Percentiles rank a stretch among this genome's conserved stretches.
Conservation (phyloP, 2,329 filamentous ascomycete species). For the Colletotrichum musae region DNA sequence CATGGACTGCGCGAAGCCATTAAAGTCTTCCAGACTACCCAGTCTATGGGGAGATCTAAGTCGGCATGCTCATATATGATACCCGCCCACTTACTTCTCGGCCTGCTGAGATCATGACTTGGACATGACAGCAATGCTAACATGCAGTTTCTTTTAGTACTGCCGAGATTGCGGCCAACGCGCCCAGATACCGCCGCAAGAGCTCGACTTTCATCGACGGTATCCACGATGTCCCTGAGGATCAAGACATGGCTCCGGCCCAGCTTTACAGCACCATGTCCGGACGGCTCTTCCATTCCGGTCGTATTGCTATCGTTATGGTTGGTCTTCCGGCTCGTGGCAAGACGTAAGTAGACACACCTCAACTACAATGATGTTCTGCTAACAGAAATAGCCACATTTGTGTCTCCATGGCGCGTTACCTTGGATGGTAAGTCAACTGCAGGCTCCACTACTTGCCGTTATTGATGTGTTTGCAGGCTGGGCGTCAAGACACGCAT, state of each 20-base stretch:
- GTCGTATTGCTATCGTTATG: slow-evolving; percentile 96
- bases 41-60: too few species aligned
- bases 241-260: slow-evolving; percentile 87
- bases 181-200: slow-evolving; percentile 89
- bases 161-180: slow-evolving; percentile 91
- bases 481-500: slow-evolving; percentile 98
- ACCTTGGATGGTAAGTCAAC: slow-evolving; percentile 82
- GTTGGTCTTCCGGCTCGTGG: slow-evolving; percentile 95
- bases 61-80: too few species aligned
- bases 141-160: slow-evolving; percentile 68
- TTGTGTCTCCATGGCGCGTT: slow-evolving; percentile 93
- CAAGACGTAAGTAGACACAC: slow-evolving; percentile 79
- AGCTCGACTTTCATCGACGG: slow-evolving; percentile 98
- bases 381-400: slow-evolving; percentile 75
- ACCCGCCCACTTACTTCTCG: too few species aligned
- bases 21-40: too few species aligned
- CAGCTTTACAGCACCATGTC: slow-evolving; percentile 99
- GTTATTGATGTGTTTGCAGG: slow-evolving; percentile 61
- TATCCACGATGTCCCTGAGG: slow-evolving; percentile 92
- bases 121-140: slow-evolving; percentile 48
- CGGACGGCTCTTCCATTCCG: slow-evolving; percentile 95
- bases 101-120: slow-evolving; percentile 34
- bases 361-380: background rate
- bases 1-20: too few species aligned
- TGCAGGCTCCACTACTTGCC: slow-evolving; percentile 35